A percentile compares a stretch with the other conserved stretches of the same genome.
These are phyloP conservation scores for Phialophora tarda DNA, from an alignment of 2,329 filamentous ascomycete species.

Conservation along the genomic window DNA sequence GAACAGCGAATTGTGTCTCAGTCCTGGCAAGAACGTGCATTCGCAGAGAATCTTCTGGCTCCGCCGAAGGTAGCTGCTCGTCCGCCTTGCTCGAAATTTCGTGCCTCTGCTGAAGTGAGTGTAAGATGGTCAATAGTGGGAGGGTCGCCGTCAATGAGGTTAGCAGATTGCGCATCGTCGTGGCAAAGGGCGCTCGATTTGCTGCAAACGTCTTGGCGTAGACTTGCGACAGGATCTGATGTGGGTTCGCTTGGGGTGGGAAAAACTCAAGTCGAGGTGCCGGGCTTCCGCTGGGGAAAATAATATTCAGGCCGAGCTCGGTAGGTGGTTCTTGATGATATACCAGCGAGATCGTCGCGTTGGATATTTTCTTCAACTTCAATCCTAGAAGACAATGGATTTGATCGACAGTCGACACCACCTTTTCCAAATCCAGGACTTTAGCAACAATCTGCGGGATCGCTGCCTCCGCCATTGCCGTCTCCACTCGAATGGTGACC, in stretches of 20 bases:
- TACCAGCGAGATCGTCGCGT: constrained; percentile 30
- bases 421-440: constrained; percentile 34
- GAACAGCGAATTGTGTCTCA: constrained; percentile 32
- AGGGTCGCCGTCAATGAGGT: constrained; percentile 48
- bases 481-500: constrained; percentile 30
- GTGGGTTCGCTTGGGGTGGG: constrained; percentile 33
- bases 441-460: constrained; percentile 31
- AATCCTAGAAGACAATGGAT: constrained; percentile 31
- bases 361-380: constrained; percentile 31
- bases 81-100: constrained; percentile 11
- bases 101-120: constrained; percentile 32
- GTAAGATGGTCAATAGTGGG: constrained; percentile 51
- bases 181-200: constrained; percentile 25
- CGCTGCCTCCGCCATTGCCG: constrained; percentile 26
- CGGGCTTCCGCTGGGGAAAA: constrained; percentile 16
- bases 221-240: constrained; percentile 24
- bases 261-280: constrained; percentile 32
- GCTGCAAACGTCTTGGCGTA: constrained; percentile 28
- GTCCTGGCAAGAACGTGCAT: constrained; percentile 36
- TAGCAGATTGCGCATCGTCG: constrained; percentile 31
- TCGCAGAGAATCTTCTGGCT: constrained; percentile 21
- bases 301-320: constrained; percentile 26
- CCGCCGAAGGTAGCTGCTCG: constrained; percentile 4
- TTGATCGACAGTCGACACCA: constrained; percentile 34
- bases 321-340: constrained; percentile 28